Evolutionary conservation across 345 rosid genomes (phyloP), one percentile per base, ranked within the genome.

Genomic region (Mangifera indica): DNA sequence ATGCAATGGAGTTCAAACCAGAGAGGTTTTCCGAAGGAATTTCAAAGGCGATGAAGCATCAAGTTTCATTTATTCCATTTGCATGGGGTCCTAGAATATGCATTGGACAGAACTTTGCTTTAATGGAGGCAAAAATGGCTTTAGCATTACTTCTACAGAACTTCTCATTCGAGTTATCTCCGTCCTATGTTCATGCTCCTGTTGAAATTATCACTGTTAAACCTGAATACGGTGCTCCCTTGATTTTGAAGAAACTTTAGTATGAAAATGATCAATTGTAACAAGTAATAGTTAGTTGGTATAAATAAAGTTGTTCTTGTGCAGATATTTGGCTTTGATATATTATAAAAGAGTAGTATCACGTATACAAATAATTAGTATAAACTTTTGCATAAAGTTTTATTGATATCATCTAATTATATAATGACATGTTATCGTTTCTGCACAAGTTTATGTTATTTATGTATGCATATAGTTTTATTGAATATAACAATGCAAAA

Each of bases 1-100:
- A 81, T 67, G 85, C 77, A 25, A 20, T 26, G 12, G 74, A 77
- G 32, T 81, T 84, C 60, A 81, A 61, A 6, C 82, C 83, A 0
- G 76, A 81, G 18, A 75, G 87, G 34, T 84, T 84, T 49, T n/a
- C 73, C 0, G 80, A 77, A 29, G 87, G 87, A 56, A 7, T 81
- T 67, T 77, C 82, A 0, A 84, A 81, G 44, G 82, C 74, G 10
- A 58, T 82, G 0, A 77, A 70, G 49, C 68, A 34, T 53, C 65
- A 64, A 53, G 57, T 68, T 49, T 61, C 75, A 0, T 79, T 62
- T 60, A 49, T 74, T 24, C 80, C 81, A 2, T 80, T 83, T 3
- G 74, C 72, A 72, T 58, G 69, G 72, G 78, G 78, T 46, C 81
- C 82, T 3, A 57, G 84, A 26, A 78, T 71, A 14, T 78, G 84